These are phyloP conservation scores for Coniella lustricola DNA, from an alignment of 2,329 filamentous ascomycete genomes.

Conservation along the genomic window DNA sequence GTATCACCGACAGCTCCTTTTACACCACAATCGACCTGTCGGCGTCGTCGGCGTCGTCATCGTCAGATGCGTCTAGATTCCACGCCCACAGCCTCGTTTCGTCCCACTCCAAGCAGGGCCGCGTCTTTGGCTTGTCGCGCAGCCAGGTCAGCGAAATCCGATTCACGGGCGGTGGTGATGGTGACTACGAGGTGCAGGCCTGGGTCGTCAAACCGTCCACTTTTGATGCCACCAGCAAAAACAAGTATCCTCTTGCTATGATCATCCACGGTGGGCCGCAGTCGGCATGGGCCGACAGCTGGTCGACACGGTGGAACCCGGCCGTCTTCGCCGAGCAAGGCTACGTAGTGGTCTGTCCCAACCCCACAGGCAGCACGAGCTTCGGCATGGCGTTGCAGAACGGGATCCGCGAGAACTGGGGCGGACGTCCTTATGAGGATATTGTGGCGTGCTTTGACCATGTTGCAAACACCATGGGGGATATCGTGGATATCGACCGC, in stretches of 20 bases:
- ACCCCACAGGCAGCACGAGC: constrained; percentile 76
- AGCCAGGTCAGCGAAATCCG: constrained; percentile 62
- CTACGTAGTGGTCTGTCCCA: constrained; percentile 74
- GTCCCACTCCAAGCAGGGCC: constrained; percentile 59
- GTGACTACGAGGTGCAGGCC: constrained; percentile 60
- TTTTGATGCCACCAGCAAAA: constrained; percentile 63
- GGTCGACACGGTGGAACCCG: constrained; percentile 81
- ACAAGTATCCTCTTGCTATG: constrained; percentile 73
- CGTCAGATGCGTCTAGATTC: constrained; percentile 9
- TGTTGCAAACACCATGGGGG: constrained; percentile 53
- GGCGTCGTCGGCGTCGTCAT: no score
- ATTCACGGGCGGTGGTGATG: constrained; percentile 51
- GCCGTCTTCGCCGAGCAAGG: constrained; percentile 83
- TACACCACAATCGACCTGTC: constrained; percentile 54
- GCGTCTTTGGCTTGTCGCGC: constrained; percentile 57
- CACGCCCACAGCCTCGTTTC: constrained; percentile 41
- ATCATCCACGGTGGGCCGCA: constrained; percentile 81
- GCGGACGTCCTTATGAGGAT: constrained; percentile 76
- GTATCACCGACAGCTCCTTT: constrained; percentile 63
- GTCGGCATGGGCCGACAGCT: constrained; percentile 65
- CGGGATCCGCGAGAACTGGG: constrained; percentile 75
- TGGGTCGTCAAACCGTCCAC: constrained; percentile 59
- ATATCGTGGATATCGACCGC: constrained; percentile 60
- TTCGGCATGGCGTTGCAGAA: constrained; percentile 74
- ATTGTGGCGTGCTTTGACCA: constrained; percentile 72